Evolutionary conservation across 148 eudicot species (phyloP), one percentile per base, ranked within the genome.

Genomic region (Bassia scoparia): DNA sequence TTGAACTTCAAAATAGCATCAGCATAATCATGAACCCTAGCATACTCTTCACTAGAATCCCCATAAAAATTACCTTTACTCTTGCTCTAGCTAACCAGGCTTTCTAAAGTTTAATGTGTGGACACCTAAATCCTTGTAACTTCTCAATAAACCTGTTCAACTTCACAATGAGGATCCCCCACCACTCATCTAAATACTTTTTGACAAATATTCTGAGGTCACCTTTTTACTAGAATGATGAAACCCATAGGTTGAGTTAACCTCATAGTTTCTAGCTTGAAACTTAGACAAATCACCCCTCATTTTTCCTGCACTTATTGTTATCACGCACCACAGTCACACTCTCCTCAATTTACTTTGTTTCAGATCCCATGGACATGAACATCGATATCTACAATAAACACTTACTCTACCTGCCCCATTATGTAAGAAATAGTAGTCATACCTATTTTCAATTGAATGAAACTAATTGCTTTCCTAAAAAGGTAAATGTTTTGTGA

Each of bases 11-110:
- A 20, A 5, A 73, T 5, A 9, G 59, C 48, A 30, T 38, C 5
- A 26, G 26, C 69, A 73, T 62, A 73, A 4, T 73, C 69, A 56
- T 29, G 62, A 0, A 73, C 60, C 44, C 15, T 73, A 1, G 3
- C 18, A 33, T 62, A 62, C 21, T 73, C 23, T 18, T 49, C 60
- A 6, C 26, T 2, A 27, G n/a, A 21, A 30, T 46, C 56, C 1
- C 69, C 76, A 44, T 68, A 49, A 41, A 3, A 6, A 5, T n/a
- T n/a, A n/a, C n/a, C n/a, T n/a, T n/a, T n/a, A n/a, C n/a, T n/a
- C 41, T 37, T 3, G 41, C 41, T 37, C 41, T 37, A 3, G 41
- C 41, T 3, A 2, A 5, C 44, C 17, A 4, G 0, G 67, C 30
- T 2, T 11, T 65, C 26, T 0, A 5, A 15, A 65, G 5, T 38